Evolutionary conservation across 352 stramenopile species (phyloP), one percentile per base, ranked within the genome.

Genomic region (Phytopythium mirpurense): DNA sequence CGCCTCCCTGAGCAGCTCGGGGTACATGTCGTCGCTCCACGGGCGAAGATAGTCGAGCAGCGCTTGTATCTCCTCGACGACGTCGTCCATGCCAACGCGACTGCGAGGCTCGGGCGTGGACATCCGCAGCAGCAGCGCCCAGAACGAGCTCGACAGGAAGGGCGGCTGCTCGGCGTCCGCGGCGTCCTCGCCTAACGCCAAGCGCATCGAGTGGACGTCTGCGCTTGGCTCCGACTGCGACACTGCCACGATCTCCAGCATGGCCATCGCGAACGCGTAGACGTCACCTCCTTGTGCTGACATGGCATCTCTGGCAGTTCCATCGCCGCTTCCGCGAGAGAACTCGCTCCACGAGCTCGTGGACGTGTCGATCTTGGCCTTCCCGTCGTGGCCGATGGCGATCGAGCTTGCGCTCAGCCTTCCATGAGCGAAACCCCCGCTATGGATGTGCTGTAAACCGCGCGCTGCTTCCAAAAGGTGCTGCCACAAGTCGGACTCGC

Each of bases 1-100:
- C 6, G 63, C 56, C 27, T 68, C 59, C 31, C 65, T 31, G 49
- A 71, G 29, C 12, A 71, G 23, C 21, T 71, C 63, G 0, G 63
- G 63, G 43, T 65, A 71, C 19, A 68, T 57, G 23, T 58, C 50
- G 40, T 71, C 63, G 34, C n/a, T 71, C 63, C 63, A 71, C 24
- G 48, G 46, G 12, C 52, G 55, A 14, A 53, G 48, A 29, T 58
- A 56, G 18, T 71, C 63, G 21, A 52, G 46, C 16, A 71, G 16
- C 23, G 47, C 62, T 32, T 62, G 45, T 29, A 71, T 32, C 2
- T 46, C 23, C 23, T 58, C 31, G 3, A 71, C 56, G 16, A 67
- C 55, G 15, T 41, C 41, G 21, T 57, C 46, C 55, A 71, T 71
- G 35, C 55, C 52, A 15, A 50, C 51, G 24, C 59, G 59, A 19